Percentiles rank a stretch among this genome's conserved stretches.
phyloP scores from a whole-genome alignment of 148 eudicot species.

The Rhododendron mucronatum region DNA sequence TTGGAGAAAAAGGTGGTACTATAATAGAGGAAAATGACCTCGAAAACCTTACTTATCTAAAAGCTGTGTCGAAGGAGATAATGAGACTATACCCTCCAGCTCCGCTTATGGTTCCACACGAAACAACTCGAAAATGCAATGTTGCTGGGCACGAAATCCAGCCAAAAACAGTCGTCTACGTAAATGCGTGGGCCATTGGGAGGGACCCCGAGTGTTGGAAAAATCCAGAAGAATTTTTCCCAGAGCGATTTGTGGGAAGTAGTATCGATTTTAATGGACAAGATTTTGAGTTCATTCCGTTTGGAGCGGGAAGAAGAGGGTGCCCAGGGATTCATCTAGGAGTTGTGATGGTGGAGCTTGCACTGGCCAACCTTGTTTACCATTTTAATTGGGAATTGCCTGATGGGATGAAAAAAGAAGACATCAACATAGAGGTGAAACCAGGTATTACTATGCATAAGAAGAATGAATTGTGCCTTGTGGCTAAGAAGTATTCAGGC shows the following conservation, averaged over 20 bases:
- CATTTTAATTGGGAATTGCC: constrained; percentile 3
- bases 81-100: constrained; percentile 4
- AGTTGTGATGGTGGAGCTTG: constrained; percentile 7
- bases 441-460: constrained; percentile 1
- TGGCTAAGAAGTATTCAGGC: neutral
- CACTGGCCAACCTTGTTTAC: constrained; percentile 5
- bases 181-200: neutral
- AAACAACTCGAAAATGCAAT: neutral
- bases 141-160: neutral
- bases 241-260: constrained; percentile 5
- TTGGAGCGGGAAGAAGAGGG: constrained; percentile 6
- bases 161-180: neutral
- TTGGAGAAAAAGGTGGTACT: neutral
- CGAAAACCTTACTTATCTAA: neutral
- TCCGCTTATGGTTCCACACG: constrained; percentile 5
- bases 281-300: constrained; percentile 10
- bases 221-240: constrained; percentile 1
- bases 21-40: neutral
- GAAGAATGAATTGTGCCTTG: neutral
- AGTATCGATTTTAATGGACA: neutral
- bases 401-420: neutral
- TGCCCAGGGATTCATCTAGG: constrained; percentile 5
- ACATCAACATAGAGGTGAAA: neutral
- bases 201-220: constrained; percentile 8
- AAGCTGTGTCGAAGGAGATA: neutral